Percentiles rank a stretch among this genome's conserved stretches.
Evolutionary conservation across 768 basidiomycete genomes (phyloP).

Genomic region (Boletus eberwhitei): DNA sequence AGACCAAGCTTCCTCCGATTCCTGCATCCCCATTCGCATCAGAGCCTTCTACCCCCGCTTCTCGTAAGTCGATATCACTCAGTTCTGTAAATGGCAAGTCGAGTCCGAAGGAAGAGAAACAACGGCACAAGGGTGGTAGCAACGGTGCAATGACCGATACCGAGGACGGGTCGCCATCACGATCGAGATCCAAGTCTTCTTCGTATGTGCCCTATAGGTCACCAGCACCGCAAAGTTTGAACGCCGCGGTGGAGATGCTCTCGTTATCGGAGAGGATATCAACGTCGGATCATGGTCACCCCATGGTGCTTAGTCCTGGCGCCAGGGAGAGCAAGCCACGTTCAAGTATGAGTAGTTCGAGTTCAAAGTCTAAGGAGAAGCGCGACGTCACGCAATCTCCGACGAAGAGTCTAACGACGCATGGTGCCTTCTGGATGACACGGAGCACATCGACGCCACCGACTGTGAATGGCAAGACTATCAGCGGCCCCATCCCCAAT

Average conservation of each 20-base stretch:
- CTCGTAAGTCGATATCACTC: conserved; percentile 42
- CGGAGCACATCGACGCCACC: conserved; percentile 38
- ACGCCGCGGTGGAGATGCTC: conserved; percentile 68
- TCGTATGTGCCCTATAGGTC: conserved; percentile 53
- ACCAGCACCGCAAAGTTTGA: conserved; percentile 65
- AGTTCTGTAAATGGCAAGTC: conserved; percentile 34
- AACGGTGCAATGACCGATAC: conserved; percentile 26
- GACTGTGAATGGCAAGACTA: conserved; percentile 58
- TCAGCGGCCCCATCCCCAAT: conserved; percentile 68
- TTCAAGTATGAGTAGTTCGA: conserved; percentile 31
- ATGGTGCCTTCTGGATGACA: conserved; percentile 33
- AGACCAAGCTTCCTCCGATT: conserved; percentile 52
- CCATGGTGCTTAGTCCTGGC: conserved; percentile 15
- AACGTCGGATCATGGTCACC: conserved; percentile 27
- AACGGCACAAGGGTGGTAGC: conserved; percentile 24
- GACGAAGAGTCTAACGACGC: conserved; percentile 38
- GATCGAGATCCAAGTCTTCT: conserved; percentile 51
- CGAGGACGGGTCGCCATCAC: conserved; percentile 41
- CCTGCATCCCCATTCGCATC: conserved; percentile 67
- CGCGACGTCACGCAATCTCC: conserved; percentile 41
- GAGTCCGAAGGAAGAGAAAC: conserved; percentile 34
- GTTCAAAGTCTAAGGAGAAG: conserved; percentile 28
- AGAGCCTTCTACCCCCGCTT: conserved; percentile 57
- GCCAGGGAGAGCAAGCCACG: conserved; percentile 27
- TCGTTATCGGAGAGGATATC: conserved; percentile 31